Base-by-base conservation (phyloP, 495 filamentous ascomycete species). In the Daldinia decipiens region DNA sequence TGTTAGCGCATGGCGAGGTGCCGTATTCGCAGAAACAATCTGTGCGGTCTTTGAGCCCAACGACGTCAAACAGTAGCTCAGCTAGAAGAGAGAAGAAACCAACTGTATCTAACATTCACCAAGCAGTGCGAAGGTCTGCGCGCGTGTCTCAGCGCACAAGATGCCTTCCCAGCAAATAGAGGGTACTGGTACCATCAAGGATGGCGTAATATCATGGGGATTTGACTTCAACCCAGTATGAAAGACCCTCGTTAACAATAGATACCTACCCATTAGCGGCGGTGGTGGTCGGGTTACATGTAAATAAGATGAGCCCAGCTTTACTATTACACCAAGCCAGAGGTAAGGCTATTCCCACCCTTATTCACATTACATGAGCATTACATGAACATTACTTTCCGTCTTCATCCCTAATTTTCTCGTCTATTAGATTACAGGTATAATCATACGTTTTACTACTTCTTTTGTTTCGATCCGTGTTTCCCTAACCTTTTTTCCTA, bases 1-100 rank as follows among this genome's bases (percentile, higher is more conserved):
- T 71, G 67, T 36, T 76, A 47, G 43, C 43, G 2, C 40, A 5
- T 2, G 43, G 43, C 8, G 43, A 47, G 43, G 9, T 12, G 9
- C 43, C 43, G 19, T 47, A 47, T 47, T 21, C 43, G 9, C 43
- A 24, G 17, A 47, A 21, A 47, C 8, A 24, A 8, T 12, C 19
- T 12, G 43, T 24, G 43, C 43, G 8, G 43, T 47, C 43, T 24
- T 21, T 9, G 9, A 21, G 19, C 9, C 19, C 19, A 24, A 17
- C 17, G 9, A 5, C 8, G 3, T 12, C 9, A 21, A 24, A 4
- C 13, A 12, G 19, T 47, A 8, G 3, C 1, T 12, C 8, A 21
- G 24, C 43, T 47, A 24, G 17, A 47, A 24, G 21, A 21, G 19
- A 11, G 43, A 47, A 47, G 19, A 47, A 24, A 24, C 43, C 43